Evolutionary conservation across 306 rosid genomes (phyloP), one percentile per base, ranked within the genome.

Genomic region (Sechiopsis laciniata): DNA sequence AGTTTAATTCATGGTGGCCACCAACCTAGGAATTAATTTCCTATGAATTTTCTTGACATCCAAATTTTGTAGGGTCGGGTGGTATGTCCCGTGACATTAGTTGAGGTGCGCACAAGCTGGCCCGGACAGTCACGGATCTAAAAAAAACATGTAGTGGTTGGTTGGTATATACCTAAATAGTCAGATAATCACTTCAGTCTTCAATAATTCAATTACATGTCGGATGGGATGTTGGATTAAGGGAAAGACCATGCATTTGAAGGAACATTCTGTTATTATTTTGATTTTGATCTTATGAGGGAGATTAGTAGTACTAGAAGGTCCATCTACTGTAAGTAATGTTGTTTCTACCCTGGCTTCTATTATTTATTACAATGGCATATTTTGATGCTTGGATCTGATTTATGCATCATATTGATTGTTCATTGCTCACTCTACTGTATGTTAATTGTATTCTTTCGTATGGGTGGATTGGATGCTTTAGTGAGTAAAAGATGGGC

Each of bases 121-220:
- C n/a, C n/a, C n/a, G n/a, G n/a, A n/a, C n/a, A n/a, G n/a, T n/a
- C n/a, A n/a, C n/a, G n/a, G n/a, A n/a, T n/a, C n/a, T n/a, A n/a
- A n/a, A n/a, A n/a, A n/a, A n/a, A 46, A 67, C 20, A 68, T 20
- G 42, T 68, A 22, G 37, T 32, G 37, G 37, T 68, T 50, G 53
- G 72, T 67, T 46, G 22, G 42, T 21, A 37, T 48, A 46, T 50
- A 15, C 5, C 20, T 13, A 5, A 22, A 68, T 68, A 48, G 73
- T 68, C 8, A 57, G 37, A 48, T 68, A 68, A 46, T 21, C 42
- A 48, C 57, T 48, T 21, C 19, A 48, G 45, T 68, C 57, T 68
- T 21, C 19, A 48, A 68, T 68, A 48, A 37, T 22, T 68, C 37
- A 21, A 13, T 68, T 48, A 3, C 42, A 48, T 21, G 13, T 6